Evolutionary conservation across 2,329 filamentous ascomycete species (phyloP).

Genomic region (Colletotrichum tofieldiae): DNA sequence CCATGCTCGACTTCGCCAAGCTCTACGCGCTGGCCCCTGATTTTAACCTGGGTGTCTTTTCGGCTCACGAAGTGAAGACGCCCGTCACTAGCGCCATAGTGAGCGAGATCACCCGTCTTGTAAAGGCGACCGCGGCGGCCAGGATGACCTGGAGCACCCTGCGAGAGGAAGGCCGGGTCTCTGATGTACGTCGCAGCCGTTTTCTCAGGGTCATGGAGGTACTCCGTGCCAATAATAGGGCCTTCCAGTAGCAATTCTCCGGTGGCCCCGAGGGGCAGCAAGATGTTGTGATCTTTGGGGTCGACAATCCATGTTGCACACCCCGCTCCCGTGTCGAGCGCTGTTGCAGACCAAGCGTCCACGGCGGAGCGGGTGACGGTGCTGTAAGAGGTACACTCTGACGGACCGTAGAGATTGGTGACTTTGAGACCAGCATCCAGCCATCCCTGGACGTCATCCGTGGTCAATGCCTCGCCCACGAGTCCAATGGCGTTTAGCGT

Average conservation of each 20-base stretch:
- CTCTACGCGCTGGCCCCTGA: constrained; percentile 53
- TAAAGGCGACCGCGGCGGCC: constrained; percentile 41
- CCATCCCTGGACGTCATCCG: not conserved
- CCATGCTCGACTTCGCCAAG: constrained; percentile 50
- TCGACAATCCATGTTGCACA: constrained; percentile 45
- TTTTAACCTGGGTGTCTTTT: constrained; percentile 50
- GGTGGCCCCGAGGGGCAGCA: constrained; percentile 44
- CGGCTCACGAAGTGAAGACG: constrained; percentile 48
- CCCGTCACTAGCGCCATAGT: constrained; percentile 45
- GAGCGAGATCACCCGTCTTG: constrained; percentile 47
- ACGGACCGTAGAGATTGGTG: constrained; percentile 5
- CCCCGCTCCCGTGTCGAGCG: constrained; percentile 23
- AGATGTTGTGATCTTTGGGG: constrained; percentile 38
- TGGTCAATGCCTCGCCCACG: not conserved
- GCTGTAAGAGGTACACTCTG: constrained; percentile 9
- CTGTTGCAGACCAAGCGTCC: constrained; percentile 44
- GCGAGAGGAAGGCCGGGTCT: constrained; percentile 44
- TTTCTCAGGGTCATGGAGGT: constrained; percentile 11
- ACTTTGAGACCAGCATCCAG: not conserved
- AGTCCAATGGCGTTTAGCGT: not conserved
- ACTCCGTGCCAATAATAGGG: constrained; percentile 10
- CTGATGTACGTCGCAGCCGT: constrained; percentile 21
- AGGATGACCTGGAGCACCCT: constrained; percentile 43
- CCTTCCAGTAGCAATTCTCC: constrained; percentile 47
- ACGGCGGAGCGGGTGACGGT: constrained; percentile 46